Conservation (phyloP, 805 yeast genomes). For the Pichia heedii region DNA sequence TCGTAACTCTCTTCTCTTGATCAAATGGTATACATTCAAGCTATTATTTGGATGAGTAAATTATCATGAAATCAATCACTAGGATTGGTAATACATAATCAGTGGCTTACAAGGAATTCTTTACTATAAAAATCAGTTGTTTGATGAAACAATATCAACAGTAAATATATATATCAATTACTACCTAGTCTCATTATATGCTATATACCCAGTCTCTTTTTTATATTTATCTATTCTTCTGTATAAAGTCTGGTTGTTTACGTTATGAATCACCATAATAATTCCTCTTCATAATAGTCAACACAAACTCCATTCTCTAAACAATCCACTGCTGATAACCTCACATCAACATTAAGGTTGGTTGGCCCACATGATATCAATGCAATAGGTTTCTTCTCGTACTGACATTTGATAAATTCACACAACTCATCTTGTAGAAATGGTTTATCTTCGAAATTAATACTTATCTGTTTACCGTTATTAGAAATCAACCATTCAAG, state of each 20-base stretch:
- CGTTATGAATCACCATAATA: slow-evolving; percentile 28
- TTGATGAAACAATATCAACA: too few relatives aligned
- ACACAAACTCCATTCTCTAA: slow-evolving; percentile 20
- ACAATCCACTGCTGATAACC: slow-evolving; percentile 25
- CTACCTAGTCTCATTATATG: too few relatives aligned
- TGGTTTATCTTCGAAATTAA: slow-evolving; percentile 21
- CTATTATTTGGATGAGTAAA: too few relatives aligned
- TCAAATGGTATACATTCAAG: too few relatives aligned
- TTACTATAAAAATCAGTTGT: too few relatives aligned
- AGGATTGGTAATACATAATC: too few relatives aligned
- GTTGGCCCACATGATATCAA: slow-evolving; percentile 32
- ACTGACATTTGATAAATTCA: slow-evolving; percentile 7
- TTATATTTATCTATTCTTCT: too few relatives aligned
- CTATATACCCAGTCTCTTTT: too few relatives aligned
- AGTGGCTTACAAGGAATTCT: too few relatives aligned
- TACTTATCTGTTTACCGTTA: slow-evolving; percentile 14
- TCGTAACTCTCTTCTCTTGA: too few relatives aligned
- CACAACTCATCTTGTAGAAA: slow-evolving; percentile 17
- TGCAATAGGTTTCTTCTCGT: slow-evolving; percentile 20
- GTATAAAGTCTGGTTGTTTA: neutral
- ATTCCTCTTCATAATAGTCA: slow-evolving; percentile 31
- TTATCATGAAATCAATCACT: too few relatives aligned
- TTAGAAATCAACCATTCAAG: slow-evolving; percentile 14
- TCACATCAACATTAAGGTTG: slow-evolving; percentile 25
- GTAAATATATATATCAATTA: too few relatives aligned